Conservation (phyloP, 192 early-diverging fungal genomes). For the Coemansia sp. region DNA sequence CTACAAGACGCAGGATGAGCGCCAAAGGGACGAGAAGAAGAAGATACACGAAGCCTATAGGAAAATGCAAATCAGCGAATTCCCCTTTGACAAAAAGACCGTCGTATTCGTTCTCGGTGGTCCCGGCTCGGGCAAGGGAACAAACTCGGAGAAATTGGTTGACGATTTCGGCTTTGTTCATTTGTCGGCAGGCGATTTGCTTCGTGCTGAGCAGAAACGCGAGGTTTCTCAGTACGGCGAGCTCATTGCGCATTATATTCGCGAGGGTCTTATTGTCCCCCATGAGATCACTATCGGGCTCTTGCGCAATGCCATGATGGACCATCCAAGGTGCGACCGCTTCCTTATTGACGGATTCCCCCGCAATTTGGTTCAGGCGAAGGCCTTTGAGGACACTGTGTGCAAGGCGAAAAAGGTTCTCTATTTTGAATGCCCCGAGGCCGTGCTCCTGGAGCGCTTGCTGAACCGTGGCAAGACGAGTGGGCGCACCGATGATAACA, state of each 20-base stretch:
- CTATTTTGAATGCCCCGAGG: slow-evolving; percentile 95
- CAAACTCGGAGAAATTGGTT: slow-evolving; percentile 86
- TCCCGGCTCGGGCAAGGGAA: slow-evolving; percentile 92
- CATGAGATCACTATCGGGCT: slow-evolving; percentile 92
- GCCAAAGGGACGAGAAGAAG: not conserved
- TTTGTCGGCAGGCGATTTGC: slow-evolving; percentile 92
- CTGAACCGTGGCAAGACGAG: slow-evolving; percentile 92
- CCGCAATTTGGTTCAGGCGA: slow-evolving; percentile 86
- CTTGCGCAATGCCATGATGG: slow-evolving; percentile 86
- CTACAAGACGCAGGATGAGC: slow-evolving; percentile 8
- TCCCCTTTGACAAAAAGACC: slow-evolving; percentile 59
- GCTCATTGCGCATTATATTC: slow-evolving; percentile 88
- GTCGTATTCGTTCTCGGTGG: slow-evolving; percentile 91
- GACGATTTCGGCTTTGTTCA: slow-evolving; percentile 92
- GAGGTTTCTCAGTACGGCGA: slow-evolving; percentile 82
- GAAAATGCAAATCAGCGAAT: slow-evolving; percentile 20
- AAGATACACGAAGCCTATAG: slow-evolving; percentile 9
- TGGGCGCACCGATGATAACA: slow-evolving; percentile 92
- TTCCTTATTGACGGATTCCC: slow-evolving; percentile 99
- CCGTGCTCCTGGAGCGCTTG: slow-evolving; percentile 85
- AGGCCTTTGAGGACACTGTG: slow-evolving; percentile 88
- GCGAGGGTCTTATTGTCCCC: slow-evolving; percentile 93
- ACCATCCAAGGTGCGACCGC: slow-evolving; percentile 58
- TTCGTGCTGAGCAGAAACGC: slow-evolving; percentile 87
- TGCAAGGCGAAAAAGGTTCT: slow-evolving; percentile 71